phyloP scores from a whole-genome alignment of 2,329 filamentous ascomycete species.

The Colletotrichum sp. region DNA sequence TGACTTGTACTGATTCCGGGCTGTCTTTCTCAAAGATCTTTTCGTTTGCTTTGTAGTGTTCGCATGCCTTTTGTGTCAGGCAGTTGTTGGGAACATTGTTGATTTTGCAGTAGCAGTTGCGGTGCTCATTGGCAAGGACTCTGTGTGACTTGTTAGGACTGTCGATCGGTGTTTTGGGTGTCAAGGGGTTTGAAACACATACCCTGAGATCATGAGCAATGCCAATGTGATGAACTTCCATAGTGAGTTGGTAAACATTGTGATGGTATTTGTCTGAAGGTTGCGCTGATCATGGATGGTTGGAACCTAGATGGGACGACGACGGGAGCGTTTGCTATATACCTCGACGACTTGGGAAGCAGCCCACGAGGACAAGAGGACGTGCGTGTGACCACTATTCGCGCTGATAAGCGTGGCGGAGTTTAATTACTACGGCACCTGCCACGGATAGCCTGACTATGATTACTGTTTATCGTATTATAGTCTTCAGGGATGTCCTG shows the following conservation, averaged over 20 bases:
- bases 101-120: neutral
- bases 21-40: neutral
- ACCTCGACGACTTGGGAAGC: neutral
- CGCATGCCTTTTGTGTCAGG: neutral
- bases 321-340: neutral
- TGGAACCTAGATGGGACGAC: neutral
- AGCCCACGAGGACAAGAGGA: neutral
- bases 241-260: neutral
- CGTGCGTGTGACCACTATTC: neutral
- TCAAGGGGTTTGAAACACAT: neutral
- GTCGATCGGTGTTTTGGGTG: neutral
- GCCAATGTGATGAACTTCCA: neutral
- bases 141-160: neutral
- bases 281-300: neutral
- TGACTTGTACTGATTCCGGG: neutral
- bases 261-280: neutral
- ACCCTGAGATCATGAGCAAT: neutral
- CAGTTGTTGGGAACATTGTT: neutral
- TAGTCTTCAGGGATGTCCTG: neutral
- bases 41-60: neutral
- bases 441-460: neutral
- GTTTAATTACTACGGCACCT: neutral
- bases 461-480: neutral
- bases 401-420: neutral
- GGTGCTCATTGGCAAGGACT: neutral